A percentile compares a stretch with the other conserved stretches of the same genome.
phyloP scores from a whole-genome alignment of 805 yeast genomes.

The Saturnispora mendoncae region DNA sequence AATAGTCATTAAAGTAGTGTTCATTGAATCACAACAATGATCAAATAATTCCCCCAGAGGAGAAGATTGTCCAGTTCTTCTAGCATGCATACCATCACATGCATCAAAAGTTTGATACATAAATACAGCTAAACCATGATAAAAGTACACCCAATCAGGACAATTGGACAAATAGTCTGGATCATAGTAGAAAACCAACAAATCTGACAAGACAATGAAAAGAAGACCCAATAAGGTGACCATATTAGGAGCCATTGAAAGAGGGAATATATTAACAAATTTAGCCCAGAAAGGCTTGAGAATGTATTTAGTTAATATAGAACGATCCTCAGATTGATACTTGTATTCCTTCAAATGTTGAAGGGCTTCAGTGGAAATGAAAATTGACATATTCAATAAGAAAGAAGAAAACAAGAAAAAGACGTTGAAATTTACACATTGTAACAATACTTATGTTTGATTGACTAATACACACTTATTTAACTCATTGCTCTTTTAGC shows the following conservation, averaged over 20 bases:
- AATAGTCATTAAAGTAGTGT: constrained; percentile 67
- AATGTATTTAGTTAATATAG: constrained; percentile 63
- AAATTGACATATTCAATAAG: constrained; percentile 11
- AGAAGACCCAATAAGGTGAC: constrained; percentile 73
- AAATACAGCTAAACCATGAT: constrained; percentile 76
- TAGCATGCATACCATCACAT: constrained; percentile 91
- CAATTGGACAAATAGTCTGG: constrained; percentile 51
- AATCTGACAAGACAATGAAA: constrained; percentile 58
- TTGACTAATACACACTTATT: background rate
- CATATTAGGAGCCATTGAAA: constrained; percentile 87
- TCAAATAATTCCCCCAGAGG: constrained; percentile 93
- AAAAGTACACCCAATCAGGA: constrained; percentile 71
- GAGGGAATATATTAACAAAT: constrained; percentile 69
- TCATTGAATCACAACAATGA: constrained; percentile 64
- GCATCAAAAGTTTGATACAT: constrained; percentile 94
- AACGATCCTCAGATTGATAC: constrained; percentile 73
- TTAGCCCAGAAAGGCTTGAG: constrained; percentile 76
- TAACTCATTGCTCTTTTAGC: constrained; percentile 32
- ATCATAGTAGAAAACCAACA: constrained; percentile 61
- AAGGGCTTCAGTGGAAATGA: constrained; percentile 11
- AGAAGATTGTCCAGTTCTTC: constrained; percentile 90
- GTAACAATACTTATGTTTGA: too few relatives aligned
- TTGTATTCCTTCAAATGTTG: constrained; percentile 16
- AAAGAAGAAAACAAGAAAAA: background rate
- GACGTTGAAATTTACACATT: background rate